phyloP scores from a whole-genome alignment of 768 basidiomycete species.

The Pisolithus tinctorius region DNA sequence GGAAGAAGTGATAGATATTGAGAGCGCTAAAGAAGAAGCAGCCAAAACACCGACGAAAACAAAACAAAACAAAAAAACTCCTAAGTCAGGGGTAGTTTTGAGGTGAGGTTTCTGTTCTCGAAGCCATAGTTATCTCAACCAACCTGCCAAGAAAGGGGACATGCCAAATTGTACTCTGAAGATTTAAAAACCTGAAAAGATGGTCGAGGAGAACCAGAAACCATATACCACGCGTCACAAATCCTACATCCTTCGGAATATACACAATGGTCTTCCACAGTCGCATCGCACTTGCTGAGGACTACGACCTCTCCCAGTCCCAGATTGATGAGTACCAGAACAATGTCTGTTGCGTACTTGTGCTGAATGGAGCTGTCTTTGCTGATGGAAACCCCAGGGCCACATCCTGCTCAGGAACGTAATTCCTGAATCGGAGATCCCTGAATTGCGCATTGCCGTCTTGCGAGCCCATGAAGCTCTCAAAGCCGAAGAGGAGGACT shows the following conservation, averaged over 20 bases:
- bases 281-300: neutral
- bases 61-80: constrained; percentile 10
- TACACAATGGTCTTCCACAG: neutral
- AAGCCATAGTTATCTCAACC: constrained; percentile 29
- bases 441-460: neutral
- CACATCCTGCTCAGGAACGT: neutral
- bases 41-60: constrained; percentile 44
- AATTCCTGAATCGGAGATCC: neutral
- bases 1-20: constrained; percentile 48
- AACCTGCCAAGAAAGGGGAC: constrained; percentile 38
- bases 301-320: neutral
- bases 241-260: neutral
- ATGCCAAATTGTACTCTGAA: too few species aligned
- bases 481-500: neutral
- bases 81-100: constrained; percentile 56
- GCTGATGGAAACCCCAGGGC: neutral
- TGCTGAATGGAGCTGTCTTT: neutral
- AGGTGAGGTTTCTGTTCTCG: constrained; percentile 35
- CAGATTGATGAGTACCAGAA: too few species aligned
- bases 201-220: too few species aligned
- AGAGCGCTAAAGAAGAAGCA: constrained; percentile 39
- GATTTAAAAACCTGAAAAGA: too few species aligned
- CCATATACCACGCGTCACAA: neutral
- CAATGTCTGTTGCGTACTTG: neutral
- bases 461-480: constrained; percentile 1